Percentiles rank a stretch among this genome's conserved stretches.
phyloP scores from a whole-genome alignment of 176 grass and related monocot species.

The Zea mays region Zm-B73-REFERENCE-NAM-5.0 NC_050103.1:141604001-141604500 shows the following conservation, averaged over 20 bases:
- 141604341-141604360: constrained; percentile 22
- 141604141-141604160: background rate
- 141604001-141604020: too few relatives aligned
- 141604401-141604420: constrained; percentile 35
- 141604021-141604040: too few relatives aligned
- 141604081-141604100: background rate
- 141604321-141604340: constrained; percentile 33
- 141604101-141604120: background rate
- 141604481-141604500: constrained; percentile 92
- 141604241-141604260: constrained; percentile 59
- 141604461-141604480: constrained; percentile 99
- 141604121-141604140: background rate
- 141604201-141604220: constrained; percentile 31
- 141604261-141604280: constrained; percentile 41
- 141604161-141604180: background rate
- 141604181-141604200: constrained; percentile 3
- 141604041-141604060: background rate
- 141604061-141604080: background rate
- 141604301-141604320: constrained; percentile 35
- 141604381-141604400: constrained; percentile 38
- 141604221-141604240: constrained; percentile 47
- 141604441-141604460: constrained; percentile 91
- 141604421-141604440: constrained; percentile 99
- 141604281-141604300: constrained; percentile 30
- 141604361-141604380: constrained; percentile 38